These are phyloP conservation scores for Salix caprea DNA, from an alignment of 345 rosid genomes.

Conservation along the genomic window DNA sequence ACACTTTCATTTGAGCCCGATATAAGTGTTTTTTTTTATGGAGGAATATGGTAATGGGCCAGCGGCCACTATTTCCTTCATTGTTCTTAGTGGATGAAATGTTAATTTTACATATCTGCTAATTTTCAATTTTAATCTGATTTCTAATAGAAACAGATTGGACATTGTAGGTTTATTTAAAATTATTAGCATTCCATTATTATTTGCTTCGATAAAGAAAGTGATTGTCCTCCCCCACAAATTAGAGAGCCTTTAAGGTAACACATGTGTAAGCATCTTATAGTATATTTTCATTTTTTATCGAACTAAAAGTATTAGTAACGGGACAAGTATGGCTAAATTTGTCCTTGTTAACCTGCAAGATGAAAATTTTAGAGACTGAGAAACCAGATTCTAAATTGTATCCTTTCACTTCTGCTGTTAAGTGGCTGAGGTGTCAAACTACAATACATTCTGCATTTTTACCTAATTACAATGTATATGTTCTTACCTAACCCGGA, in stretches of 20 bases:
- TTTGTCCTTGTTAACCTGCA: background rate
- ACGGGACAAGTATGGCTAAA: too few species aligned
- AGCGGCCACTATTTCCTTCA: background rate
- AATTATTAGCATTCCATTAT: background rate
- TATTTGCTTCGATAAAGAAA: background rate
- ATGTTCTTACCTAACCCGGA: background rate
- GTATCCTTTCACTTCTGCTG: background rate
- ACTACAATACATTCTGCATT: background rate
- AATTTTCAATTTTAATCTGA: background rate
- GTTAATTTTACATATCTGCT: background rate
- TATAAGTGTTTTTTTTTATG: background rate
- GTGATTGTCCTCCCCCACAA: background rate
- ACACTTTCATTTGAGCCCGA: constrained; percentile 1
- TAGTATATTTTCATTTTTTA: background rate
- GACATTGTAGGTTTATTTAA: background rate
- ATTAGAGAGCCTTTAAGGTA: background rate
- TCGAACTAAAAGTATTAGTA: background rate
- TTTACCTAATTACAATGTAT: background rate
- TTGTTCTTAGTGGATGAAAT: background rate
- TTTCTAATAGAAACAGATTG: background rate
- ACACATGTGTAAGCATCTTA: background rate
- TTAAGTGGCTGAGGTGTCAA: background rate
- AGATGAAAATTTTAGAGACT: background rate
- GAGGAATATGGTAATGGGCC: background rate
- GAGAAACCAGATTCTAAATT: background rate